phyloP scores from a whole-genome alignment of 352 stramenopile genomes.

The Phytophthora fragariae region DNA sequence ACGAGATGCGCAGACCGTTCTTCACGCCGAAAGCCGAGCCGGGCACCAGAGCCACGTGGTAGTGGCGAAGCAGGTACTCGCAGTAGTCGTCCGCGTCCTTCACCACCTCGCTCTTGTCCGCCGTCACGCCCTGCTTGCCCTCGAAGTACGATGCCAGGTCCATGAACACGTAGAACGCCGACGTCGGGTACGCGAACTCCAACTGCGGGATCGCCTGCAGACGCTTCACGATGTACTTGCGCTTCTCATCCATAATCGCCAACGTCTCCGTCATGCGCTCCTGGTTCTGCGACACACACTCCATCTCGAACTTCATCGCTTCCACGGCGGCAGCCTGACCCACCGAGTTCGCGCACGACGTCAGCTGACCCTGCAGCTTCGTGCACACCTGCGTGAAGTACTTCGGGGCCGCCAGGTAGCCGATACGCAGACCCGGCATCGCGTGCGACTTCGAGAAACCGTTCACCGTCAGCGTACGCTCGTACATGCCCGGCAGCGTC shows the following conservation, averaged over 20 bases:
- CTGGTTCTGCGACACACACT: conserved; percentile 56
- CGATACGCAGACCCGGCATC: conserved; percentile 96
- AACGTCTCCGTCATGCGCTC: conserved; percentile 65
- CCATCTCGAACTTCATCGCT: conserved; percentile 89
- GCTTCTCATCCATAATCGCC: conserved; percentile 82
- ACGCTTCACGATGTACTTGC: conserved; percentile 90
- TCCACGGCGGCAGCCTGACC: conserved; percentile 92
- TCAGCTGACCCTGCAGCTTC: conserved; percentile 96
- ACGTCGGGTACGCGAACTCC: conserved; percentile 86
- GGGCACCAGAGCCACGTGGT: conserved; percentile 95
- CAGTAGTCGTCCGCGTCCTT: conserved; percentile 82
- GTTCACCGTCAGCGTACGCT: conserved; percentile 95
- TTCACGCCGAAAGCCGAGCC: conserved; percentile 95
- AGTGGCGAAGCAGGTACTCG: conserved; percentile 93
- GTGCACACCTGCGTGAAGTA: conserved; percentile 89
- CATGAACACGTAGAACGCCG: conserved; percentile 96
- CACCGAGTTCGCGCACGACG: conserved; percentile 93
- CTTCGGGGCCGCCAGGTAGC: conserved; percentile 88
- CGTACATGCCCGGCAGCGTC: conserved; percentile 84
- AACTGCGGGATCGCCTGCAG: conserved; percentile 90
- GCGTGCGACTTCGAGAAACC: conserved; percentile 97
- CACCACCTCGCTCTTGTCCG: conserved; percentile 56
- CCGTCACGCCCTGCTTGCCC: conserved; percentile 51
- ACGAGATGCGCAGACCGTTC: conserved; percentile 95
- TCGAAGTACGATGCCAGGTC: conserved; percentile 90